Base-by-base conservation (phyloP, 768 basidiomycete species). In the Hemileccinum rubropunctum region DNA sequence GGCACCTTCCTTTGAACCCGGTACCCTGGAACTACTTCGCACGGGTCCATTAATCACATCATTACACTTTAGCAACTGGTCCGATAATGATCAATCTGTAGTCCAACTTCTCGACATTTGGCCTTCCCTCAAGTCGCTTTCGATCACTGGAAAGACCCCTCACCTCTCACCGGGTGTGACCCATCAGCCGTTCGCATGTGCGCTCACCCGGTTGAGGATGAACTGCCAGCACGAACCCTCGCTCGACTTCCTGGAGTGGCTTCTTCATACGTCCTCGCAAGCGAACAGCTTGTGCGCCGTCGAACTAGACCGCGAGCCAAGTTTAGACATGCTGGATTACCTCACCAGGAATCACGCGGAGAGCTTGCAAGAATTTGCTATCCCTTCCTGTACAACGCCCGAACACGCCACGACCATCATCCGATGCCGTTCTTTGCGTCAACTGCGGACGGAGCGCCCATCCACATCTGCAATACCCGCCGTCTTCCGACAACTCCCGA, bases 51-150 rank as follows among this genome's bases (percentile, higher is more conserved):
- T 53, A 39, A 78, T 81, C 53, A 70, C 75, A 27, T 62, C 67
- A 6, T 72, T 89, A 5, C 76, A 77, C 47, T 83, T 89, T 59
- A 78, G 76, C 61, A 88, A 89, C 61, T 88, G 84, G 84, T 82
- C 86, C 11, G 78, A 82, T 53, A 81, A 84, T 60, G 67, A 74
- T 43, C 67, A 78, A 35, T 70, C 77, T 14, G 68, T 88, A 45
- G 68, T 74, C 41, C 82, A 85, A 64, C 76, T 89, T 35, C 78
- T 88, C 54, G 75, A 78, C 45, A 69, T 83, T 48, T 88, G 82
- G 79, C 76, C 84, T 2, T 71, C 75, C 14, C 67, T 89, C 48
- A 70, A 69, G 46, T 75, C 76, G 18, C 76, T 89, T 30, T 72
- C 76, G 44, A 73, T 85, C 36, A 76, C 78, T 50, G 86, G 84